Percentiles rank a stretch among this genome's conserved stretches.
phyloP scores from a whole-genome alignment of 805 yeast species.

The Kazachstania africana region DNA sequence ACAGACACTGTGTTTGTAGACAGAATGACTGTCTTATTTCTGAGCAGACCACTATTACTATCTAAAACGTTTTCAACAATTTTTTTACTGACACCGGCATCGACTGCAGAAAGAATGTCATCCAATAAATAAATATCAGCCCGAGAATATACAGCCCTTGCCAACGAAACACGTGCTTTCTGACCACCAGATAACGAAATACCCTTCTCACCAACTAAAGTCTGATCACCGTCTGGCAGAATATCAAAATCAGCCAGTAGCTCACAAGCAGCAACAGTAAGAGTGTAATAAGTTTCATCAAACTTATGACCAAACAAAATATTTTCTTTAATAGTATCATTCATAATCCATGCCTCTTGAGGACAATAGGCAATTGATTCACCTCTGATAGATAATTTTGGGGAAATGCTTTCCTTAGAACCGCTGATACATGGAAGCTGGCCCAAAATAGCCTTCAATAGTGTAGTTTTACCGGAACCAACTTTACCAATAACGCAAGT shows the following conservation, averaged over 20 bases:
- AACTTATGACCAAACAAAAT: conserved; percentile 38
- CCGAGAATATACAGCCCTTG: conserved; percentile 57
- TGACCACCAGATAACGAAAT: conserved; percentile 53
- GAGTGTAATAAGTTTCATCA: conserved; percentile 31
- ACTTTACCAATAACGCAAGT: conserved; percentile 56
- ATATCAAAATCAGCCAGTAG: conserved; percentile 35
- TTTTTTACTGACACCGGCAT: conserved; percentile 53
- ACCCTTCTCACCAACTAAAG: conserved; percentile 50
- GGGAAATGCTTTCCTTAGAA: conserved; percentile 13
- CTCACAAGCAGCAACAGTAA: conserved; percentile 39
- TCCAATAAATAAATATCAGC: conserved; percentile 49
- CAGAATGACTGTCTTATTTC: conserved; percentile 40
- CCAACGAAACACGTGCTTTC: conserved; percentile 51
- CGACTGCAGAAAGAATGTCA: conserved; percentile 62
- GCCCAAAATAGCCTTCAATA: conserved; percentile 44
- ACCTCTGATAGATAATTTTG: conserved; percentile 21
- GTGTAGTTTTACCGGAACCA: conserved; percentile 56
- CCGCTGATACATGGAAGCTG: conserved; percentile 32
- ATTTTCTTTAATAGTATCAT: conserved; percentile 38
- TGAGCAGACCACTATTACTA: conserved; percentile 33
- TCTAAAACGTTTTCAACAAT: conserved; percentile 40
- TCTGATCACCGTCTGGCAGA: conserved; percentile 41
- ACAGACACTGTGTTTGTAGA: conserved; percentile 50
- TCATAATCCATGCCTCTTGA: conserved; percentile 46
- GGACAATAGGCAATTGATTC: conserved; percentile 45